Conservation (phyloP, 306 rosid genomes). For the Carpinus viminea region DNA sequence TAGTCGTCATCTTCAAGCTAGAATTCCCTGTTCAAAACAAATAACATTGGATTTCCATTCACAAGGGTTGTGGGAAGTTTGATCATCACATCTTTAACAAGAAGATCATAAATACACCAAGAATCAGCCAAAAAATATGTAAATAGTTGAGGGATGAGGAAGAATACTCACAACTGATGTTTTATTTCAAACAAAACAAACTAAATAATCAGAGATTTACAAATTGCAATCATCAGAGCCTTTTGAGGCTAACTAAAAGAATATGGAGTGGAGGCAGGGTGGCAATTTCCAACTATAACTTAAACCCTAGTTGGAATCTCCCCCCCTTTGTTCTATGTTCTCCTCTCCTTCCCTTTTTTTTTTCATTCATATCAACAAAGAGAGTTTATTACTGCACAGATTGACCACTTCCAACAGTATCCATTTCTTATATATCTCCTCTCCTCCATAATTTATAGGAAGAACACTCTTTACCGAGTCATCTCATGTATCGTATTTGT, state of each 20-base stretch:
- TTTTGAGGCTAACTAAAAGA: slow-evolving; percentile 31
- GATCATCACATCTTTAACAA: neutral
- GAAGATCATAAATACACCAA: neutral
- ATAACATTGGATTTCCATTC: neutral
- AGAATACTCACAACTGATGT: slow-evolving; percentile 10
- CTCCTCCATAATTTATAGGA: slow-evolving; percentile 18
- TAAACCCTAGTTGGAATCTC: slow-evolving; percentile 19
- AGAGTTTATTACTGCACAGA: slow-evolving; percentile 18
- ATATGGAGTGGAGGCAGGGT: slow-evolving; percentile 16
- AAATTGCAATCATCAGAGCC: slow-evolving; percentile 40
- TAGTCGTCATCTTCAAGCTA: neutral
- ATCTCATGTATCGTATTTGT: slow-evolving; percentile 20
- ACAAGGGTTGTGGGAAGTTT: neutral
- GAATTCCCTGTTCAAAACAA: neutral
- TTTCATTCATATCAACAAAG: slow-evolving; percentile 40
- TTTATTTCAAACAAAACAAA: slow-evolving; percentile 26
- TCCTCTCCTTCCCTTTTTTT: slow-evolving; percentile 17
- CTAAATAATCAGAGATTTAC: slow-evolving; percentile 19
- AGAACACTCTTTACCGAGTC: slow-evolving; percentile 13
- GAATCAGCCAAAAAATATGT: neutral
- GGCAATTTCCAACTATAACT: slow-evolving; percentile 31
- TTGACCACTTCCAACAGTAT: slow-evolving; percentile 12
- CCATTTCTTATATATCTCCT: slow-evolving; percentile 2
- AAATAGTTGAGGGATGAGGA: neutral
- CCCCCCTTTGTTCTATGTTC: slow-evolving; percentile 4